Conservation (phyloP, 2,329 filamentous ascomycete genomes). For the Stagonosporopsis rhizophila region DNA sequence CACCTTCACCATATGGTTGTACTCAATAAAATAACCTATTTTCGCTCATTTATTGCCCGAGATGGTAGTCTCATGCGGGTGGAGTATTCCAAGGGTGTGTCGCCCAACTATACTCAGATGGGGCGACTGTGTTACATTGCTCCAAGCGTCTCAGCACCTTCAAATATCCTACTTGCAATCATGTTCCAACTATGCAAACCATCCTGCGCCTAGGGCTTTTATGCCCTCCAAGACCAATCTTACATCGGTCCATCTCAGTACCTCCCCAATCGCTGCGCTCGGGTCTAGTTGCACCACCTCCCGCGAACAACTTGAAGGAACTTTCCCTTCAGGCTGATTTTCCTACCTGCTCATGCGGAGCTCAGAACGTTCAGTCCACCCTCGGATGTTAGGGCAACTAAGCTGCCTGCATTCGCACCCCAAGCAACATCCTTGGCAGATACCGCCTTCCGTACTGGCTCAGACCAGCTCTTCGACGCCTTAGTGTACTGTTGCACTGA, state of each 20-base stretch:
- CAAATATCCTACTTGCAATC: constrained; percentile 3
- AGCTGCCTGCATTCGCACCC: constrained; percentile 75
- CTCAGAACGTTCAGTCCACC: constrained; percentile 77
- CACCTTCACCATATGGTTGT: background rate
- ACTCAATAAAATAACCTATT: background rate
- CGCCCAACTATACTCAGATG: constrained; percentile 19
- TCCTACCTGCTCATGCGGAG: constrained; percentile 23
- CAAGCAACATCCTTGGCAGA: constrained; percentile 77
- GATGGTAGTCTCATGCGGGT: constrained; percentile 17
- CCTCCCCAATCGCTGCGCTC: constrained; percentile 6
- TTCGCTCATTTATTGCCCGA: background rate
- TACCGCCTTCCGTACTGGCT: constrained; percentile 79
- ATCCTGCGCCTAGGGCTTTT: background rate
- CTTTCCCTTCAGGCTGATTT: background rate
- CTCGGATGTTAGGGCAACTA: constrained; percentile 77
- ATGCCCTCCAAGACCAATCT: constrained; percentile 13
- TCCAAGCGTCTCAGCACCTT: constrained; percentile 18
- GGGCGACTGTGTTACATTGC: constrained; percentile 34
- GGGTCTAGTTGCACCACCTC: background rate
- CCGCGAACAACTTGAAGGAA: background rate
- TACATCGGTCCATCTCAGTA: constrained; percentile 7
- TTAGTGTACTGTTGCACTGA: constrained; percentile 92
- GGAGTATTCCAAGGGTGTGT: constrained; percentile 7
- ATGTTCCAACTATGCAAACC: constrained; percentile 5
- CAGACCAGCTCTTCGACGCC: constrained; percentile 84